Percentiles rank a stretch among this genome's conserved stretches.
These are phyloP conservation scores for Rosa multiflora DNA, from an alignment of 306 rosid species.

Conservation along the genomic window DNA sequence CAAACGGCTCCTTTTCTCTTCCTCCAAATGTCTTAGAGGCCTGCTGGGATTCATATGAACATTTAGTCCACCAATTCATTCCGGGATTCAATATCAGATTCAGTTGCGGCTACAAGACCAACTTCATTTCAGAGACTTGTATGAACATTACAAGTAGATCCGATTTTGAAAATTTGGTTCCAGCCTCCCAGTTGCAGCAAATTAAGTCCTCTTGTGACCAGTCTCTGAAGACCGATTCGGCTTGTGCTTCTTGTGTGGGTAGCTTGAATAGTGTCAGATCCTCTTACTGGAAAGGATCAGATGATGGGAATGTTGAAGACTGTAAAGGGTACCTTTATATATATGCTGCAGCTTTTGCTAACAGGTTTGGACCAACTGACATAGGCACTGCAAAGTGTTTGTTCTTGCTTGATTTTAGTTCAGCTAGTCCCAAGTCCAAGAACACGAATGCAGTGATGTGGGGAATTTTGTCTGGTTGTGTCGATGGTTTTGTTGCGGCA, in stretches of 20 bases:
- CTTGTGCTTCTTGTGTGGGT: constrained; percentile 20
- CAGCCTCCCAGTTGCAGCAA: constrained; percentile 8
- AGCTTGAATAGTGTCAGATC: constrained; percentile 5
- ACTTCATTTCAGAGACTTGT: constrained; percentile 25
- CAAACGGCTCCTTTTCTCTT: constrained; percentile 9
- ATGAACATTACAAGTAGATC: constrained; percentile 5
- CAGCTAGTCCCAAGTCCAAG: neutral
- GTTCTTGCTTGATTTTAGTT: constrained; percentile 21
- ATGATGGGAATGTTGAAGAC: constrained; percentile 7
- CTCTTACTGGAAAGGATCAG: neutral
- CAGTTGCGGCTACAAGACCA: constrained; percentile 18
- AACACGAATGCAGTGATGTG: neutral
- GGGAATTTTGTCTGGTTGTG: constrained; percentile 14
- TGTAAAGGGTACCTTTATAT: constrained; percentile 26
- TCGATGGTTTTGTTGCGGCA: constrained; percentile 18
- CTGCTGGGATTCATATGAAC: constrained; percentile 24
- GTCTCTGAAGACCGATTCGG: constrained; percentile 7
- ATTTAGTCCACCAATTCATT: constrained; percentile 3
- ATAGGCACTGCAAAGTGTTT: constrained; percentile 28
- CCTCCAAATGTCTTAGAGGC: constrained; percentile 3
- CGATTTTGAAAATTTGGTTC: constrained; percentile 21
- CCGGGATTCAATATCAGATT: constrained; percentile 9
- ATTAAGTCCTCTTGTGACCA: constrained; percentile 22
- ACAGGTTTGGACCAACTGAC: constrained; percentile 30
- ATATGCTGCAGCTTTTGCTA: constrained; percentile 32